Conservation (phyloP, 192 early-diverging fungal genomes). For the Obelidium mucronatum region DNA sequence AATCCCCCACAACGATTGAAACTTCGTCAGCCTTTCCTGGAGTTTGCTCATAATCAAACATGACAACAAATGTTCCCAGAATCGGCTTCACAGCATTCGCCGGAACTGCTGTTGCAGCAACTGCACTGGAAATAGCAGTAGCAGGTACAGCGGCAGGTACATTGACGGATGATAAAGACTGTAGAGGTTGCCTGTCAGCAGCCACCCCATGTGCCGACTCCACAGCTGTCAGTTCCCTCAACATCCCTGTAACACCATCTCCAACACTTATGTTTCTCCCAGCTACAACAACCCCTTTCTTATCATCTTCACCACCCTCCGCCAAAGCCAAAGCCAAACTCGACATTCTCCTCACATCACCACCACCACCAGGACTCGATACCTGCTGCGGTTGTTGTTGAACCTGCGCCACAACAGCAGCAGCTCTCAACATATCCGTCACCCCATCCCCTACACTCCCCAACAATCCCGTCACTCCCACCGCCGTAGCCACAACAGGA, state of each 20-base stretch:
- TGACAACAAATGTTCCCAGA: conserved; percentile 39
- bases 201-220: too few relatives aligned
- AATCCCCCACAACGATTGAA: conserved; percentile 29
- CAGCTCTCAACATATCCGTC: conserved; percentile 1
- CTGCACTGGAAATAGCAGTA: too few relatives aligned
- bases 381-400: conserved; percentile 4
- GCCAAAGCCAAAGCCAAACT: conserved; percentile 11
- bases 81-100: background rate
- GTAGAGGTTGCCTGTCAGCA: too few relatives aligned
- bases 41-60: conserved; percentile 30
- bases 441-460: conserved; percentile 24
- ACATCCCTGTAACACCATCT: conserved; percentile 10
- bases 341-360: background rate
- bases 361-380: background rate
- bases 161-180: background rate
- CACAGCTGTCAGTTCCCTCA: too few relatives aligned
- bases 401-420: background rate
- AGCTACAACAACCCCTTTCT: conserved; percentile 16
- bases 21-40: conserved; percentile 34
- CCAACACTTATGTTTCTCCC: background rate
- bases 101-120: background rate
- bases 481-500: background rate
- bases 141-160: background rate
- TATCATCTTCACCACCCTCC: conserved; percentile 11
- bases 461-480: background rate